phyloP scores from a whole-genome alignment of 2,329 filamentous ascomycete species.

The Aspergillus thermomutatus region DNA sequence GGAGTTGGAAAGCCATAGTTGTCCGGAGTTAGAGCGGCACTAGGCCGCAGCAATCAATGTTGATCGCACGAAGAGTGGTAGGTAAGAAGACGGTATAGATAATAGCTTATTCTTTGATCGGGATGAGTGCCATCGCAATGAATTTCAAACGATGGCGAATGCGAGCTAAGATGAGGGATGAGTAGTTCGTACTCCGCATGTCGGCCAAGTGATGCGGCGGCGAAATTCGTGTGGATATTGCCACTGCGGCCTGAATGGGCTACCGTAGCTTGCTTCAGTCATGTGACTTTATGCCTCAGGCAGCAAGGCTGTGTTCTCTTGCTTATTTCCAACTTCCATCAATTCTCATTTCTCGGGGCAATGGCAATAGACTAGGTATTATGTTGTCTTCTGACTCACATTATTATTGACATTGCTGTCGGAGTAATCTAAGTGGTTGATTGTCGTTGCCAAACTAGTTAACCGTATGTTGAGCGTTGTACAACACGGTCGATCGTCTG shows the following conservation, averaged over 20 bases:
- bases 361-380: background rate
- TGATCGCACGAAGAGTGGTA: constrained; percentile 5
- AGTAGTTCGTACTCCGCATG: background rate
- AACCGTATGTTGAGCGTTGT: background rate
- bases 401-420: background rate
- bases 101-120: constrained; percentile 10
- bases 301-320: background rate
- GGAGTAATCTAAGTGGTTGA: background rate
- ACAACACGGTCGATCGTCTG: background rate
- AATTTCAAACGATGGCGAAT: constrained; percentile 18
- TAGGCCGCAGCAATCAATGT: constrained; percentile 29
- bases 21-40: constrained; percentile 34
- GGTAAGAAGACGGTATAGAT: constrained; percentile 1
- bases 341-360: background rate
- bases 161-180: constrained; percentile 1
- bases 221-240: constrained; percentile 28
- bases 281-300: constrained; percentile 18
- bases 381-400: background rate
- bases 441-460: background rate
- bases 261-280: constrained; percentile 16
- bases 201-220: constrained; percentile 24
- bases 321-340: background rate
- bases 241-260: constrained; percentile 18
- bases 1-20: constrained; percentile 52
- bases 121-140: constrained; percentile 24